These are phyloP conservation scores for Penicillium sp. DNA, from an alignment of 2,329 filamentous ascomycete species.

Conservation along the genomic window DNA sequence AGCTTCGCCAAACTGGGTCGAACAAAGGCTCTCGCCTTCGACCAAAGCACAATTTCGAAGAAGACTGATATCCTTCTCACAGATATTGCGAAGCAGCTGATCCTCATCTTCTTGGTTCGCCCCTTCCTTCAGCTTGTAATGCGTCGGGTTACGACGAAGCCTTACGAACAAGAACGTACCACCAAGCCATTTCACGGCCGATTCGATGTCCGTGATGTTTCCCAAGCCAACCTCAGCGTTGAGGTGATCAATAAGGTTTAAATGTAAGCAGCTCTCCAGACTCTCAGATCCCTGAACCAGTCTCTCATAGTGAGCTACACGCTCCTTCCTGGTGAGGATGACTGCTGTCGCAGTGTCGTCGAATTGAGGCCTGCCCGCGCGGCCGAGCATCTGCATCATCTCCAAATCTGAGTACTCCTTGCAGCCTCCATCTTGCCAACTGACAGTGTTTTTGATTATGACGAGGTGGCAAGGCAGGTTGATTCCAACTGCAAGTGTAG, in stretches of 20 bases:
- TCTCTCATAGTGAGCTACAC: constrained; percentile 65
- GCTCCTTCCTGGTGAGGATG: constrained; percentile 71
- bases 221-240: constrained; percentile 81
- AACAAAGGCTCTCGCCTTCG: constrained; percentile 52
- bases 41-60: constrained; percentile 63
- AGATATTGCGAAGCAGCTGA: constrained; percentile 67
- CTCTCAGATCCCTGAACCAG: constrained; percentile 72
- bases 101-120: constrained; percentile 55
- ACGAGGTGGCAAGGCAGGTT: constrained; percentile 83
- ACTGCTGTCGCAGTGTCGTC: constrained; percentile 73
- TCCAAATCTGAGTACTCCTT: constrained; percentile 79
- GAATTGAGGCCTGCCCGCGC: constrained; percentile 80
- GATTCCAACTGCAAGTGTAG: constrained; percentile 78
- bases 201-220: constrained; percentile 63
- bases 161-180: constrained; percentile 78
- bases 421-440: constrained; percentile 60
- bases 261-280: constrained; percentile 75
- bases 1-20: constrained; percentile 71
- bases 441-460: constrained; percentile 75
- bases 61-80: constrained; percentile 65
- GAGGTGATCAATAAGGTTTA: constrained; percentile 77
- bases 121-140: constrained; percentile 66
- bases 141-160: constrained; percentile 65
- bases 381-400: constrained; percentile 86
- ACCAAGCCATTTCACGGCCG: constrained; percentile 71